phyloP scores from a whole-genome alignment of 2,329 filamentous ascomycete species.

The Sodiomyces alkalinus region DNA sequence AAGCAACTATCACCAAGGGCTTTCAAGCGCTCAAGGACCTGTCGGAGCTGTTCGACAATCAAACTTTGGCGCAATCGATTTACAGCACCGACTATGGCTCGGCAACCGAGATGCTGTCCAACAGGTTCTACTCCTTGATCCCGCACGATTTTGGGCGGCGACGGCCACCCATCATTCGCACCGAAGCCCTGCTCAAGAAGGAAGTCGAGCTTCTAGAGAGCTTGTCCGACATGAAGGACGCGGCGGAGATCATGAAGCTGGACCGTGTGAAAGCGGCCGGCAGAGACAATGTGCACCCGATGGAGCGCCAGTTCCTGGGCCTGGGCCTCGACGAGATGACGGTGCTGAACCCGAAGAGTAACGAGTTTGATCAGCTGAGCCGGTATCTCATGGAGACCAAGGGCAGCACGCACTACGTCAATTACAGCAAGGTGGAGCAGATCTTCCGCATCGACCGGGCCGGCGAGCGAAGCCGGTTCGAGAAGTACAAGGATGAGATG shows the following conservation, averaged over 20 bases:
- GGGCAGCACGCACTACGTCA: constrained; percentile 48
- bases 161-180: constrained; percentile 52
- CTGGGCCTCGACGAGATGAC: constrained; percentile 67
- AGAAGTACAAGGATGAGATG: constrained; percentile 33
- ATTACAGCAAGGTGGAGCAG: constrained; percentile 45
- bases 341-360: constrained; percentile 38
- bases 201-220: constrained; percentile 72
- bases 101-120: constrained; percentile 51
- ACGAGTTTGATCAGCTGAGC: constrained; percentile 50
- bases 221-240: constrained; percentile 73
- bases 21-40: constrained; percentile 67
- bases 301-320: constrained; percentile 59
- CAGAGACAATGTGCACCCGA: constrained; percentile 38
- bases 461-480: constrained; percentile 57
- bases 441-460: constrained; percentile 73
- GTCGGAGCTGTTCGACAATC: constrained; percentile 46
- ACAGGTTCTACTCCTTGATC: constrained; percentile 67
- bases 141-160: constrained; percentile 68
- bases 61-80: constrained; percentile 24
- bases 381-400: constrained; percentile 53
- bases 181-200: constrained; percentile 43
- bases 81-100: constrained; percentile 21
- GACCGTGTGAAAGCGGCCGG: constrained; percentile 26
- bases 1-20: constrained; percentile 57
- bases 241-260: constrained; percentile 60